Percentiles rank a stretch among this genome's conserved stretches.
phyloP scores from a whole-genome alignment of 345 rosid genomes.

The Salix viminalis region DNA sequence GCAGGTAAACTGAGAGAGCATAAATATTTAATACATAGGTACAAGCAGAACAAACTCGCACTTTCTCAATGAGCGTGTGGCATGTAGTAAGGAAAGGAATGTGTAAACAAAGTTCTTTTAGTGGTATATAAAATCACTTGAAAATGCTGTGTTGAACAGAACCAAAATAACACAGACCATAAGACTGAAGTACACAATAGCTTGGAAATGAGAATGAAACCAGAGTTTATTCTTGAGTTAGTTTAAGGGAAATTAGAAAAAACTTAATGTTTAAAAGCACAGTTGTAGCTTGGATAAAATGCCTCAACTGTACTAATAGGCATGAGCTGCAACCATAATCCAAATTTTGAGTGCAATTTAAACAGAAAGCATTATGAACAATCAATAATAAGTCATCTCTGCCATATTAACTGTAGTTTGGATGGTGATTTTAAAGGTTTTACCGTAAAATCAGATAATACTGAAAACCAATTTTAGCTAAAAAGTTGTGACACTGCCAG shows the following conservation, averaged over 20 bases:
- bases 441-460: background rate
- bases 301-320: background rate
- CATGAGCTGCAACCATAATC: background rate
- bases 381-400: background rate
- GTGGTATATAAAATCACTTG: background rate
- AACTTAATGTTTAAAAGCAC: background rate
- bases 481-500: background rate
- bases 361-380: background rate
- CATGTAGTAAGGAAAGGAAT: too few species aligned
- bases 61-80: too few species aligned
- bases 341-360: too few species aligned
- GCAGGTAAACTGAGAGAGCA: background rate
- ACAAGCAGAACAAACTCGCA: too few species aligned
- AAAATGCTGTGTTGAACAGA: background rate
- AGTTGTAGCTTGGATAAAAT: background rate
- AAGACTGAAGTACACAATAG: too few species aligned
- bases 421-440: background rate
- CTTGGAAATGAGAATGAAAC: background rate
- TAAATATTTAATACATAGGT: too few species aligned
- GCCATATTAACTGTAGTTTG: background rate
- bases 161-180: background rate
- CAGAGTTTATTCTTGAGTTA: background rate
- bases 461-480: background rate
- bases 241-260: background rate
- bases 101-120: too few species aligned